A percentile compares a stretch with the other conserved stretches of the same genome.
phyloP scores from a whole-genome alignment of 805 yeast genomes.

The Candida glaebosa region DNA sequence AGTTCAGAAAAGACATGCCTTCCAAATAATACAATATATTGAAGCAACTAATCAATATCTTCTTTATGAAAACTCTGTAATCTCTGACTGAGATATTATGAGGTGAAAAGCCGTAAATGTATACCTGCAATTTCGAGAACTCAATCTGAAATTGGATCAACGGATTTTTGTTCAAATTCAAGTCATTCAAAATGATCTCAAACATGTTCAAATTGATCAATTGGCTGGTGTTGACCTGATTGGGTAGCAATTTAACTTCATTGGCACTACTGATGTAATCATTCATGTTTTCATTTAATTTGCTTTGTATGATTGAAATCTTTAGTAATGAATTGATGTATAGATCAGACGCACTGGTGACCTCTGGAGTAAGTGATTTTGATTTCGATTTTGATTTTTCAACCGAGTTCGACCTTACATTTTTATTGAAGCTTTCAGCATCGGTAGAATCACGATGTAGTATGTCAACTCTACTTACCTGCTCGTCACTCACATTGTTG shows the following conservation, averaged over 20 bases:
- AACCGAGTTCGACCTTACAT: background rate
- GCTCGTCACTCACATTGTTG: background rate
- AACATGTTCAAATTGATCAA: conserved; percentile 40
- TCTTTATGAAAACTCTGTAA: conserved; percentile 24
- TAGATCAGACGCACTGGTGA: conserved; percentile 10
- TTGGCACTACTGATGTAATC: conserved; percentile 20
- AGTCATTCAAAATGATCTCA: conserved; percentile 35
- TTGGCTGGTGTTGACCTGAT: conserved; percentile 21
- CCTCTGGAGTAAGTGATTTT: background rate
- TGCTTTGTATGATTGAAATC: conserved; percentile 36
- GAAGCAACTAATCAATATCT: conserved; percentile 26
- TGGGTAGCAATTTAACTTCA: conserved; percentile 9
- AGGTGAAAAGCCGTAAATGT: conserved; percentile 29
- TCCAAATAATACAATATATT: conserved; percentile 21
- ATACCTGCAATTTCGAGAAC: conserved; percentile 37
- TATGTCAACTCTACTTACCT: conserved; percentile 16
- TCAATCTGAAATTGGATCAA: conserved; percentile 31
- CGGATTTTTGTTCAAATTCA: conserved; percentile 17
- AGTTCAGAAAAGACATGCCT: conserved; percentile 17
- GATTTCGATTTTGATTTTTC: conserved; percentile 3
- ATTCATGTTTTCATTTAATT: conserved; percentile 37
- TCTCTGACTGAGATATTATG: conserved; percentile 22
- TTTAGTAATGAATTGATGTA: conserved; percentile 25
- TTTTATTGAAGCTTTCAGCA: conserved; percentile 7
- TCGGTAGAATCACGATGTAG: conserved; percentile 2